These are phyloP conservation scores for Aureobasidium namibiae DNA, from an alignment of 2,329 filamentous ascomycete genomes.

Conservation along the genomic window DNA sequence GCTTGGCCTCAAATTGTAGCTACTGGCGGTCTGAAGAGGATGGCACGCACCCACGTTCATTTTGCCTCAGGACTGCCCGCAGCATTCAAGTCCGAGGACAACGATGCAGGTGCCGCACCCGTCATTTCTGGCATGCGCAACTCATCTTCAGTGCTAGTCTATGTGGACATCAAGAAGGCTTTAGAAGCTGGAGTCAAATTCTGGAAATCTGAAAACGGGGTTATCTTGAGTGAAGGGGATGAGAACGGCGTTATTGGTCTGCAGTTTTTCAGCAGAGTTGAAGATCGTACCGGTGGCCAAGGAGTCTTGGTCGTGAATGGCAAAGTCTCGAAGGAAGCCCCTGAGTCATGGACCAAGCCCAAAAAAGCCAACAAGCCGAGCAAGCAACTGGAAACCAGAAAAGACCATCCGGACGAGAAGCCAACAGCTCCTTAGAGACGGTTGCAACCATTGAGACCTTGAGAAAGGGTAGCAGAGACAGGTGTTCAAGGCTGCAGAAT, in stretches of 20 bases:
- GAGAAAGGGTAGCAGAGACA: slow-evolving; percentile 83
- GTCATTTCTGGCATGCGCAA: slow-evolving; percentile 45
- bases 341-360: slow-evolving; percentile 42
- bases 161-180: slow-evolving; percentile 70
- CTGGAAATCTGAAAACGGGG: slow-evolving; percentile 45
- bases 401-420: neutral
- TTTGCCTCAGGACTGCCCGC: slow-evolving; percentile 67
- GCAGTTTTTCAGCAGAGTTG: slow-evolving; percentile 64
- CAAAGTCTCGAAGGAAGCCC: slow-evolving; percentile 57
- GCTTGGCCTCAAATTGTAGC: slow-evolving; percentile 68
- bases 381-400: neutral
- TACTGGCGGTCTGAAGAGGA: slow-evolving; percentile 69
- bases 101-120: slow-evolving; percentile 44
- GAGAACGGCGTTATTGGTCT: slow-evolving; percentile 55
- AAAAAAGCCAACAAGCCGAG: slow-evolving; percentile 26
- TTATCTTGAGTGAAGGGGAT: slow-evolving; percentile 40
- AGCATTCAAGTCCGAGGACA: slow-evolving; percentile 28
- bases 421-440: slow-evolving; percentile 15
- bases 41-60: slow-evolving; percentile 84
- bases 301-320: slow-evolving; percentile 66
- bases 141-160: slow-evolving; percentile 58
- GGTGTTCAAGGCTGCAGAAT: slow-evolving; percentile 79
- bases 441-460: slow-evolving; percentile 56
- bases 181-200: slow-evolving; percentile 62
- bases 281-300: slow-evolving; percentile 50